Percentiles rank a stretch among this genome's conserved stretches.
Conservation (phyloP, 2,329 filamentous ascomycete species). For the Lachnellula willkommii region DNA sequence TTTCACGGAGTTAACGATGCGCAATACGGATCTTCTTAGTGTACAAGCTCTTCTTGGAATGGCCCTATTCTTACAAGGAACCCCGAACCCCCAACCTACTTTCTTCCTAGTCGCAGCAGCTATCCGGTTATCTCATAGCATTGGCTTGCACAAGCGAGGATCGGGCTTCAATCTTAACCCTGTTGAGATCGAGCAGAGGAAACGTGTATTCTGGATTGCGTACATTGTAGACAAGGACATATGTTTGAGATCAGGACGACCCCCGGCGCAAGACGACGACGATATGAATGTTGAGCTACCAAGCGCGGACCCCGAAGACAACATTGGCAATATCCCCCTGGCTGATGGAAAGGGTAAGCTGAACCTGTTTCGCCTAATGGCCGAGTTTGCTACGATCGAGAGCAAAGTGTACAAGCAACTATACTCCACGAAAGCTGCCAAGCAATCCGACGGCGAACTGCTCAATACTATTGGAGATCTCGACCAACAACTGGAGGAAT, state of each 20-base stretch:
- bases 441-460: slow-evolving; percentile 86
- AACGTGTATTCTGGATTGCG: slow-evolving; percentile 72
- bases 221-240: slow-evolving; percentile 72
- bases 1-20: slow-evolving; percentile 87
- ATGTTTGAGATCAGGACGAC: slow-evolving; percentile 65
- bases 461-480: slow-evolving; percentile 94
- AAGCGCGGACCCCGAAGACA: slow-evolving; percentile 82
- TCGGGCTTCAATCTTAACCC: slow-evolving; percentile 90
- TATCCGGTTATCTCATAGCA: slow-evolving; percentile 85
- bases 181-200: slow-evolving; percentile 87
- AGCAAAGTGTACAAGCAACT: slow-evolving; percentile 89
- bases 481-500: slow-evolving; percentile 82
- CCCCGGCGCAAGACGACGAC: slow-evolving; percentile 68
- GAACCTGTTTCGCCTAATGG: slow-evolving; percentile 92
- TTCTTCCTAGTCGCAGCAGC: slow-evolving; percentile 89
- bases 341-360: slow-evolving; percentile 86
- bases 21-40: slow-evolving; percentile 89
- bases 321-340: slow-evolving; percentile 89
- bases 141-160: slow-evolving; percentile 89
- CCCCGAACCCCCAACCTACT: slow-evolving; percentile 90
- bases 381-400: slow-evolving; percentile 84
- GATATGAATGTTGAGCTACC: slow-evolving; percentile 96
- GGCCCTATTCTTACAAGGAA: slow-evolving; percentile 91
- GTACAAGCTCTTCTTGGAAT: slow-evolving; percentile 92
- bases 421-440: slow-evolving; percentile 87